A percentile compares a stretch with the other conserved stretches of the same genome.
Evolutionary conservation across 2,329 filamentous ascomycete species (phyloP).

Genomic region (Neofusicoccum umdonicola): DNA sequence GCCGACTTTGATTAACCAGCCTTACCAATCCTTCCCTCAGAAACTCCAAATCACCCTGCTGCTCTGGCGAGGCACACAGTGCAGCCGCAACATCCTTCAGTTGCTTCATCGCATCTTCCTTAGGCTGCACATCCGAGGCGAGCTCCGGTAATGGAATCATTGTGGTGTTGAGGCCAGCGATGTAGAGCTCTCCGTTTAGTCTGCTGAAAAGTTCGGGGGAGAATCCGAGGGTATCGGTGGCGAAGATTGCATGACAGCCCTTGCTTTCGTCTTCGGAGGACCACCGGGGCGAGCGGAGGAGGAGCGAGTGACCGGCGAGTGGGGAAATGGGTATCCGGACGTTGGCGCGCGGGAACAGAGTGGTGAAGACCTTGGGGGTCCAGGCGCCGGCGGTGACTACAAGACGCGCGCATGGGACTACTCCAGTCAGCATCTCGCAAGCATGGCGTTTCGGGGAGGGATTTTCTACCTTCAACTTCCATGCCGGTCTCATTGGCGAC

Average conservation of each 20-base stretch:
- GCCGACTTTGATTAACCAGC: background rate
- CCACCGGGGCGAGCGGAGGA: conserved; percentile 61
- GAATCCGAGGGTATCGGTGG: conserved; percentile 57
- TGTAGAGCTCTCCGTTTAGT: conserved; percentile 65
- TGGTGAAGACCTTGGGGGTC: conserved; percentile 64
- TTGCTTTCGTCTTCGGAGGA: conserved; percentile 42
- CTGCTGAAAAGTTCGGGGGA: conserved; percentile 71
- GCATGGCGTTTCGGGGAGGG: background rate
- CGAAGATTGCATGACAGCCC: conserved; percentile 68
- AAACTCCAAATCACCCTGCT: conserved; percentile 57
- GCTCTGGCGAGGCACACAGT: conserved; percentile 46
- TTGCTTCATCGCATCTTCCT: conserved; percentile 47
- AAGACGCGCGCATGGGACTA: conserved; percentile 62
- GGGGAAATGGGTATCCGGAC: conserved; percentile 57
- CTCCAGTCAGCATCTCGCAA: conserved; percentile 18
- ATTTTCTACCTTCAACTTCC: conserved; percentile 40
- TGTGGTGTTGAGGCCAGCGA: conserved; percentile 68
- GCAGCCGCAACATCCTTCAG: conserved; percentile 50
- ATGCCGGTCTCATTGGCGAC: conserved; percentile 47
- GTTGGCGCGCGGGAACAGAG: conserved; percentile 60
- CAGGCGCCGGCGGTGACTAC: conserved; percentile 70
- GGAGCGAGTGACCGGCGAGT: conserved; percentile 70
- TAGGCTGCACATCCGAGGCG: conserved; percentile 52
- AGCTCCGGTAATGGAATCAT: conserved; percentile 58
- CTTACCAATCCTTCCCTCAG: conserved; percentile 58